Evolutionary conservation across 2,329 filamentous ascomycete genomes (phyloP).

Genomic region (Aspergillus jensenii): DNA sequence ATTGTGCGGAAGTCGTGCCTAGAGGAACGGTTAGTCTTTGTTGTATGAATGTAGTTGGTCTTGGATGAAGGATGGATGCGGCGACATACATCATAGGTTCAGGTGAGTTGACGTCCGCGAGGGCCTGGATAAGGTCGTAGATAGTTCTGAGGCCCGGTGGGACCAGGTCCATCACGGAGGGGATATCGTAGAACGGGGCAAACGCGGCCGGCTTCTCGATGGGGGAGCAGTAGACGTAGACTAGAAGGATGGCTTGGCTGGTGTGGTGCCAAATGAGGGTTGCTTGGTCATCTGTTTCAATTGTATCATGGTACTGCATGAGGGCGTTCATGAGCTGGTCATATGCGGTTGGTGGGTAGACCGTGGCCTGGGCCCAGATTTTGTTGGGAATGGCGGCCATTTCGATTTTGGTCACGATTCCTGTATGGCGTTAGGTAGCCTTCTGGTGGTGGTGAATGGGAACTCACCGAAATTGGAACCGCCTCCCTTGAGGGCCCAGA

Average conservation of each 20-base stretch:
- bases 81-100: not conserved
- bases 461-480: not conserved
- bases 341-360: constrained; percentile 8
- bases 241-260: constrained; percentile 7
- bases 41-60: not conserved
- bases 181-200: constrained; percentile 9
- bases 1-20: constrained; percentile 3
- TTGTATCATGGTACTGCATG: constrained; percentile 13
- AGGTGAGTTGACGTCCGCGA: not conserved
- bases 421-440: not conserved
- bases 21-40: not conserved
- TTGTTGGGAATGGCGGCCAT: constrained; percentile 18
- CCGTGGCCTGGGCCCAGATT: constrained; percentile 14
- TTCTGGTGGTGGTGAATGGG: not conserved
- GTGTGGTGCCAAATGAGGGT: constrained; percentile 11
- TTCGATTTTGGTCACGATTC: constrained; percentile 17
- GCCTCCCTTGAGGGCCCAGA: constrained; percentile 28
- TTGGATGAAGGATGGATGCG: no score
- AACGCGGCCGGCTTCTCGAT: constrained; percentile 7
- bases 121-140: constrained; percentile 3
- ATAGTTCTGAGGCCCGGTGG: constrained; percentile 8
- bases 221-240: constrained; percentile 11
- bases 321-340: constrained; percentile 8
- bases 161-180: constrained; percentile 3
- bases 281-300: constrained; percentile 13